These are phyloP conservation scores for Discostella pseudostelligera DNA, from an alignment of 108 stramenopile genomes.

Conservation along the genomic window DNA sequence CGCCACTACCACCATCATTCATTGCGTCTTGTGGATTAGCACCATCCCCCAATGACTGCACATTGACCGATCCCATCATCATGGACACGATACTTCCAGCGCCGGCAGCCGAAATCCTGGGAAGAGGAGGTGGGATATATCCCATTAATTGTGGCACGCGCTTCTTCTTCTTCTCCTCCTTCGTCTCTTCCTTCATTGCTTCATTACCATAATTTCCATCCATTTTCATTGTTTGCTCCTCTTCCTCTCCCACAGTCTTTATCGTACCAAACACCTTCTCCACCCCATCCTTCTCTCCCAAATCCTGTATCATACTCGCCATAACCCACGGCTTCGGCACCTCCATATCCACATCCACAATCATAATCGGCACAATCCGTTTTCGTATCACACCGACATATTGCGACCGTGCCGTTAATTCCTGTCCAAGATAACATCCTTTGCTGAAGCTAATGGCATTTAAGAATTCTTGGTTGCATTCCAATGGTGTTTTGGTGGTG, in stretches of 20 bases:
- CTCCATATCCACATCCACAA: constrained; percentile 70
- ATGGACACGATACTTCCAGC: constrained; percentile 71
- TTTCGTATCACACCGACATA: constrained; percentile 92
- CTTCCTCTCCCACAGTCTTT: constrained; percentile 18
- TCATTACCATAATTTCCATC: constrained; percentile 9
- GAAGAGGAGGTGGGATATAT: constrained; percentile 56
- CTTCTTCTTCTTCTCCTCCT: constrained; percentile 10
- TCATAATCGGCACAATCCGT: constrained; percentile 84
- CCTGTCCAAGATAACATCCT: constrained; percentile 99
- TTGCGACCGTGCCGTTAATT: constrained; percentile 93
- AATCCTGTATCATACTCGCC: constrained; percentile 63
- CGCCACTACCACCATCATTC: constrained; percentile 22
- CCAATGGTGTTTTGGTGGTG: constrained; percentile 76
- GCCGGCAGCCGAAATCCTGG: constrained; percentile 65
- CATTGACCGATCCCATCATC: constrained; percentile 58
- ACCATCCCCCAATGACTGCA: not conserved
- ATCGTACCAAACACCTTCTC: constrained; percentile 41
- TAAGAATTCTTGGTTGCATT: constrained; percentile 92
- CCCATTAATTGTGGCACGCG: constrained; percentile 10
- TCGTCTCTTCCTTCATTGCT: constrained; percentile 12
- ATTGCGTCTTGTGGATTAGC: constrained; percentile 23
- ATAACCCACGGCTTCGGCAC: constrained; percentile 76
- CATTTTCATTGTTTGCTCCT: constrained; percentile 15
- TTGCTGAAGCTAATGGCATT: constrained; percentile 91
- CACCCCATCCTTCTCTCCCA: constrained; percentile 37